phyloP scores from a whole-genome alignment of 2,329 filamentous ascomycete species.

The Tolypocladium guangdongense region DNA sequence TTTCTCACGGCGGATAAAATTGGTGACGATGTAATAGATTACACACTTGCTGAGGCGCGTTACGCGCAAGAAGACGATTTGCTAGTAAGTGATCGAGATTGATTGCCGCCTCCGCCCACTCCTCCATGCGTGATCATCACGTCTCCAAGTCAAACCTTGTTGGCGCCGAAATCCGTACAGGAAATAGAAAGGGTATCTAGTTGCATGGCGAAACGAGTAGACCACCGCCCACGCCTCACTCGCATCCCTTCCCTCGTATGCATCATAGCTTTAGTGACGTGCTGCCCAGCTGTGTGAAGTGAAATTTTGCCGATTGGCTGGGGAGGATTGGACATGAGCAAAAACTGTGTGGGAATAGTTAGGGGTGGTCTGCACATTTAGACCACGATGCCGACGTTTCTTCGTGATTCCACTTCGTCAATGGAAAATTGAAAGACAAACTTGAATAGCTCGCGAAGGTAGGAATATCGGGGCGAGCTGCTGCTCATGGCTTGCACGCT shows the following conservation, averaged over 20 bases:
- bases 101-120: neutral
- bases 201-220: conserved; percentile 13
- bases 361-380: conserved; percentile 18
- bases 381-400: conserved; percentile 51
- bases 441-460: conserved; percentile 71
- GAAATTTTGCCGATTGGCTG: neutral
- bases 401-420: conserved; percentile 63
- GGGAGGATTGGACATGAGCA: neutral
- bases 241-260: neutral
- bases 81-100: neutral
- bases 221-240: neutral
- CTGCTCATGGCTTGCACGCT: conserved; percentile 67
- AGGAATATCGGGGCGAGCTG: conserved; percentile 57
- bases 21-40: neutral
- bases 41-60: neutral
- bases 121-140: neutral
- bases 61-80: neutral
- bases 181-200: conserved; percentile 15
- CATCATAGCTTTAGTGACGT: neutral
- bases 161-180: neutral
- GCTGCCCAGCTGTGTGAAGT: no score
- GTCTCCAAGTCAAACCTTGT: neutral
- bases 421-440: conserved; percentile 76
- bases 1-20: neutral
- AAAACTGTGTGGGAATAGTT: neutral